These are phyloP conservation scores for Lachnellula arida DNA, from an alignment of 2,329 filamentous ascomycete species.

Conservation along the genomic window DNA sequence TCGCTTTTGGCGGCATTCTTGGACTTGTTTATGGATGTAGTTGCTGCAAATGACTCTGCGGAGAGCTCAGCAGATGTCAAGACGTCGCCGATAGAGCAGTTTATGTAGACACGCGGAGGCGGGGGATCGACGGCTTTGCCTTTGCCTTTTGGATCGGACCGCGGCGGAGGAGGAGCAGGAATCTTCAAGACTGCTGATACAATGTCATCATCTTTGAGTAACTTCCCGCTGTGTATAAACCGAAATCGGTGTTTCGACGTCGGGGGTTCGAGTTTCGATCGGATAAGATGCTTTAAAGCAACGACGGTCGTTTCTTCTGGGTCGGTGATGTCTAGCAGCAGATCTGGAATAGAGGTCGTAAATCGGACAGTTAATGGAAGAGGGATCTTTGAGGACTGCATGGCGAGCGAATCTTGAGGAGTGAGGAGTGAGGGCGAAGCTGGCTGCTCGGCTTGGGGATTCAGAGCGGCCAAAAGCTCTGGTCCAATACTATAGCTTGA, in stretches of 20 bases:
- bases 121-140: conserved; percentile 58
- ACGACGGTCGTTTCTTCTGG: conserved; percentile 68
- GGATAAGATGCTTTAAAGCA: conserved; percentile 77
- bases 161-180: conserved; percentile 49
- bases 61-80: conserved; percentile 66
- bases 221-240: conserved; percentile 84
- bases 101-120: conserved; percentile 69
- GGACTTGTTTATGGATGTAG: conserved; percentile 15
- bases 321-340: conserved; percentile 68
- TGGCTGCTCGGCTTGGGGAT: not conserved
- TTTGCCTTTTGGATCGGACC: conserved; percentile 47
- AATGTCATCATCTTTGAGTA: conserved; percentile 69
- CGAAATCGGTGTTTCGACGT: conserved; percentile 69
- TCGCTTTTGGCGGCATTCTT: conserved; percentile 12
- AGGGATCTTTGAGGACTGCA: conserved; percentile 27
- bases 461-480: conserved; percentile 4
- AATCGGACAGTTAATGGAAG: conserved; percentile 87
- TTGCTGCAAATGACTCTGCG: conserved; percentile 49
- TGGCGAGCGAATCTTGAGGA: not conserved
- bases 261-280: conserved; percentile 59
- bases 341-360: conserved; percentile 76
- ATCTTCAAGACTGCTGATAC: conserved; percentile 65
- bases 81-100: conserved; percentile 82
- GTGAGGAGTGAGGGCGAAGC: not conserved
- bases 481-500: not conserved